Evolutionary conservation across 2,329 filamentous ascomycete genomes (phyloP).

Genomic region (Fusarium caatingaense): DNA sequence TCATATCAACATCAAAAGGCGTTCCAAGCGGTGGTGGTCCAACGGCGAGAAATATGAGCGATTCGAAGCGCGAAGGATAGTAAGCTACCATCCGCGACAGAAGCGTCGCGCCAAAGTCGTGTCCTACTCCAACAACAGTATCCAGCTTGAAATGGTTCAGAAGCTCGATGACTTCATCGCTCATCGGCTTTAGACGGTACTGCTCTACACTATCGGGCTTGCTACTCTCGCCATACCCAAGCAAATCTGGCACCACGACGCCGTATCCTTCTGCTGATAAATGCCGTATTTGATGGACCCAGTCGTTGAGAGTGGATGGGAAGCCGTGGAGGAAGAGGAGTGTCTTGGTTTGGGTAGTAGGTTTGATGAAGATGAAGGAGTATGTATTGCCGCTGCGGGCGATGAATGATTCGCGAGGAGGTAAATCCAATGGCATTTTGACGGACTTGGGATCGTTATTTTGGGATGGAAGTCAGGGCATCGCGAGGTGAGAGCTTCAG

Average conservation of each 20-base stretch:
- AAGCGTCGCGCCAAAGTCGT: slow-evolving; percentile 52
- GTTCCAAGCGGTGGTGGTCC: slow-evolving; percentile 46
- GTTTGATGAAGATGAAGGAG: slow-evolving; percentile 48
- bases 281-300: slow-evolving; percentile 52
- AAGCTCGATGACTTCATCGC: slow-evolving; percentile 51
- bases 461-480: not conserved
- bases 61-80: slow-evolving; percentile 36
- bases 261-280: slow-evolving; percentile 55
- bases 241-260: slow-evolving; percentile 56
- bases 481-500: not conserved
- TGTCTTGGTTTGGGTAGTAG: slow-evolving; percentile 44
- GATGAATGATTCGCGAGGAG: slow-evolving; percentile 22
- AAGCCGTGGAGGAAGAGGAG: slow-evolving; percentile 63
- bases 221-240: slow-evolving; percentile 53
- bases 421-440: slow-evolving; percentile 22
- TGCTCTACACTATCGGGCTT: slow-evolving; percentile 43
- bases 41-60: slow-evolving; percentile 47
- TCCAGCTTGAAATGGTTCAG: slow-evolving; percentile 47
- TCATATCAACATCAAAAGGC: slow-evolving; percentile 47
- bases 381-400: slow-evolving; percentile 40
- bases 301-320: slow-evolving; percentile 59
- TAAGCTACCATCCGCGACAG: slow-evolving; percentile 47
- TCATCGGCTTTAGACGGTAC: slow-evolving; percentile 50
- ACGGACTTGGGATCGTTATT: not conserved
- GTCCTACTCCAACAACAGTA: slow-evolving; percentile 57